Base-by-base conservation (phyloP, 2,329 filamentous ascomycete species). In the Elsinoe perseae region DNA sequence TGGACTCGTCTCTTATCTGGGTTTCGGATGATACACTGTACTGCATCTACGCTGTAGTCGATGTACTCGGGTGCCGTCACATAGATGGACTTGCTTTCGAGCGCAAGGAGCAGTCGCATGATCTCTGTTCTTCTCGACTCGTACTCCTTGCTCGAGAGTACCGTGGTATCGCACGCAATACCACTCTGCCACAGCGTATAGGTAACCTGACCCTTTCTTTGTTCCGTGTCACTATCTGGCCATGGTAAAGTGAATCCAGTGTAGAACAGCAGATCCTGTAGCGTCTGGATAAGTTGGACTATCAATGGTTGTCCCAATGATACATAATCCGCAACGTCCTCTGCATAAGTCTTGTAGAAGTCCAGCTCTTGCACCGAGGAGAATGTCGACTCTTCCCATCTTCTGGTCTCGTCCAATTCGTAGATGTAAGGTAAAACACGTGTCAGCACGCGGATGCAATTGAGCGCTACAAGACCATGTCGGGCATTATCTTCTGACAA, bases 161-260 rank as follows among this genome's bases (percentile, higher is more conserved):
- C 84, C 4, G 90, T 83, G 14, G 87, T 88, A 70, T 95, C 95
- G 75, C 92, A 97, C 12, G 93, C 93, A 27, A 98, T 92, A 48
- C 93, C 93, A 67, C 89, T 97, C 73, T 96, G 90, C 93, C 93
- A 98, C 68, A 98, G 97, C 55, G 89, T 86, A 72, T 93, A 95
- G 6, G 86, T 87, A 56, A 96, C 87, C 69, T 93, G 78, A 40
- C 87, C 80, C 57, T 78, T 81, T 14, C 50, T 48, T 32, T 50
- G 55, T 12, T 59, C 53, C 27, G 54, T 56, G 14, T 61, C 57
- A 32, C 43, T n/a, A 6, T 56, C 53, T 21, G 53, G 34, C 53
- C 53, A 56, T 8, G 92, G 88, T 14, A 96, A 80, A 0, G 92
- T 95, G 65, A 98, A 86, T 56, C 90, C 88, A 7, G 87, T 85